phyloP scores from a whole-genome alignment of 208 protist species.

The Leishmania amazonensis region DNA sequence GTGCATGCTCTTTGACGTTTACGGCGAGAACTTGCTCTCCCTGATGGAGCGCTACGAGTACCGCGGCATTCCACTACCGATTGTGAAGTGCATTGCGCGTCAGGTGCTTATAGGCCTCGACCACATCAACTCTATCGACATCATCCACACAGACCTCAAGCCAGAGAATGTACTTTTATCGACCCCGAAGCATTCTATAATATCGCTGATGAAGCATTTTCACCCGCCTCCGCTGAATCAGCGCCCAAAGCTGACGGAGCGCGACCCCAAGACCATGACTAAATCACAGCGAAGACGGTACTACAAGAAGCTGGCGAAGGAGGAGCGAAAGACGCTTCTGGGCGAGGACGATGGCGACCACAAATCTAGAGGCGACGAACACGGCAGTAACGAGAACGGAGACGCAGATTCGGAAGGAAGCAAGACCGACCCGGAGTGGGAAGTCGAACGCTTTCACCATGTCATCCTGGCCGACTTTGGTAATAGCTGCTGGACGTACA shows the following conservation, averaged over 20 bases:
- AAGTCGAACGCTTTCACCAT: conserved; percentile 84
- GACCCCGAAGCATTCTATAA: conserved; percentile 82
- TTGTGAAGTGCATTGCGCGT: conserved; percentile 93
- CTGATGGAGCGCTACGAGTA: conserved; percentile 97
- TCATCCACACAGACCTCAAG: conserved; percentile 98
- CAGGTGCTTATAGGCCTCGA: conserved; percentile 93
- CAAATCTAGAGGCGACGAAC: conserved; percentile 14
- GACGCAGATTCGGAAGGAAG: conserved; percentile 45
- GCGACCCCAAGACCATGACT: conserved; percentile 89
- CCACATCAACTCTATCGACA: conserved; percentile 93
- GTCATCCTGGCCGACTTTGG: conserved; percentile 98
- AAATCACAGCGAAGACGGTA: conserved; percentile 92
- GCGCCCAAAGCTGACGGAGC: conserved; percentile 71
- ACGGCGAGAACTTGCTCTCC: conserved; percentile 96
- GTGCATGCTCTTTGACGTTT: conserved; percentile 97
- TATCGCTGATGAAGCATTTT: conserved; percentile 87
- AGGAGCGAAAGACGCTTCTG: conserved; percentile 28
- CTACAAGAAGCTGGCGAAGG: conserved; percentile 89
- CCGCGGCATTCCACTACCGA: conserved; percentile 92
- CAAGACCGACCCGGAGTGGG: conserved; percentile 85
- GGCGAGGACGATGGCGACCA: conserved; percentile 30
- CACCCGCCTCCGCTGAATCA: conserved; percentile 74
- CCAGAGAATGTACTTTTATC: conserved; percentile 96
- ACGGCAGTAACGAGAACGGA: conserved; percentile 18
- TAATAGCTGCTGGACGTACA: conserved; percentile 98